phyloP scores from a whole-genome alignment of 805 yeast genomes.

The Saccharomycopsis sp. region DNA sequence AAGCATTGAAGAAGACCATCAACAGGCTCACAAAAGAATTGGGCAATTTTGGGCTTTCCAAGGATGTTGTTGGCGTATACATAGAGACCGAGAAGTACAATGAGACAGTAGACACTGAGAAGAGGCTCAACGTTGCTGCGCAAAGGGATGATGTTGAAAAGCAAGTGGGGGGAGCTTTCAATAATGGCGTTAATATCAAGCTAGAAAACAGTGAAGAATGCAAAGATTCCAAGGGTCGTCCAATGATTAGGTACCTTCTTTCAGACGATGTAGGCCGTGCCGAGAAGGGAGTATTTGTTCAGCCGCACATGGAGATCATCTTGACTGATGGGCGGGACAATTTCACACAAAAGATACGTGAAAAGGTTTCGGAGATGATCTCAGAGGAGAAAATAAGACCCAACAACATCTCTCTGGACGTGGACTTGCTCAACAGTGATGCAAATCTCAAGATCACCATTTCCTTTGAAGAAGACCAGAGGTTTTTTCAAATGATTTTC shows the following conservation, averaged over 20 bases:
- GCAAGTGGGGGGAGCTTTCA: too few relatives aligned
- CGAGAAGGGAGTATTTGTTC: not conserved
- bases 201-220: not conserved
- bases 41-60: constrained; percentile 45
- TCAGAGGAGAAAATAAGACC: constrained; percentile 12
- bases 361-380: constrained; percentile 13
- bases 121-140: too few relatives aligned
- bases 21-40: constrained; percentile 58
- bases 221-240: not conserved
- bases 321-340: not conserved
- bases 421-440: constrained; percentile 22
- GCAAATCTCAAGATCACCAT: constrained; percentile 22
- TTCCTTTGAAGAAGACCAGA: constrained; percentile 47
- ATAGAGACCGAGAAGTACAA: constrained; percentile 15
- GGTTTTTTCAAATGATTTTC: constrained; percentile 50
- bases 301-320: not conserved
- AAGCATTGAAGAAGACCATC: constrained; percentile 58
- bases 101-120: constrained; percentile 20
- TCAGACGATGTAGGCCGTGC: too few relatives aligned
- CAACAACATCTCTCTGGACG: too few relatives aligned
- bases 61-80: constrained; percentile 29
- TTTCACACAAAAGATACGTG: constrained; percentile 9
- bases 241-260: too few relatives aligned
- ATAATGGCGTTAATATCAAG: not conserved
- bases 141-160: too few relatives aligned